Evolutionary conservation across 2,329 filamentous ascomycete genomes (phyloP).

Genomic region (Rasamsonia emersonii): DNA sequence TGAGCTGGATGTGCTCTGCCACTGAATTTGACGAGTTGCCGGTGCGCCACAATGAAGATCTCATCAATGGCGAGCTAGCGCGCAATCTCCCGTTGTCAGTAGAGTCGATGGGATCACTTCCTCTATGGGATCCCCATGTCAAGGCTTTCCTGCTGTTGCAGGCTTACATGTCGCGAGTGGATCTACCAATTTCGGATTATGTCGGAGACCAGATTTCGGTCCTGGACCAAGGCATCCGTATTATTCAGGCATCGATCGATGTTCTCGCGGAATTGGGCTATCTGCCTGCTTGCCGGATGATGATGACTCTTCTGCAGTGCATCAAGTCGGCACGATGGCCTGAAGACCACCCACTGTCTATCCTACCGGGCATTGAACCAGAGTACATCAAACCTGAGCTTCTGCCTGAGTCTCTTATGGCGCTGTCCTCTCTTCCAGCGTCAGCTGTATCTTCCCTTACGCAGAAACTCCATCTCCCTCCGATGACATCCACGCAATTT

Average conservation of each 20-base stretch:
- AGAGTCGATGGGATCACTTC: slow-evolving; percentile 55
- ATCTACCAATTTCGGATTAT: slow-evolving; percentile 92
- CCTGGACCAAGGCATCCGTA: slow-evolving; percentile 91
- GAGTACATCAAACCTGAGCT: slow-evolving; percentile 13
- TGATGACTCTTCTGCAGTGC: slow-evolving; percentile 80
- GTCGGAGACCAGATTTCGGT: slow-evolving; percentile 86
- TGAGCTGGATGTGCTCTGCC: slow-evolving; percentile 88
- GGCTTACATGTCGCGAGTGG: slow-evolving; percentile 86
- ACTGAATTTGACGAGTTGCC: slow-evolving; percentile 96
- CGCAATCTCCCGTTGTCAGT: slow-evolving; percentile 65
- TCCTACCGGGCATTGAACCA: slow-evolving; percentile 61
- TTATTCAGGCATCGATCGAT: slow-evolving; percentile 91
- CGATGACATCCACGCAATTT: slow-evolving; percentile 24
- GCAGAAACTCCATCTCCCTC: slow-evolving; percentile 21
- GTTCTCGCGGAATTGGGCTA: slow-evolving; percentile 84
- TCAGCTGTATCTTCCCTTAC: slow-evolving; percentile 18
- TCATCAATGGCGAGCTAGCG: slow-evolving; percentile 87
- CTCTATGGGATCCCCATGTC: slow-evolving; percentile 98
- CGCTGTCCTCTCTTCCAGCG: slow-evolving; percentile 21
- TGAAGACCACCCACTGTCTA: slow-evolving; percentile 65
- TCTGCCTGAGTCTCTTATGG: slow-evolving; percentile 22
- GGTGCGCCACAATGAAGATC: slow-evolving; percentile 94
- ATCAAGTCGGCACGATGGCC: slow-evolving; percentile 94
- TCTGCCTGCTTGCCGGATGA: slow-evolving; percentile 65
- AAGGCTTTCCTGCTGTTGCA: slow-evolving; percentile 92